These are phyloP conservation scores for Dactylonectria macrodidyma DNA, from an alignment of 2,329 filamentous ascomycete species.

Conservation along the genomic window DNA sequence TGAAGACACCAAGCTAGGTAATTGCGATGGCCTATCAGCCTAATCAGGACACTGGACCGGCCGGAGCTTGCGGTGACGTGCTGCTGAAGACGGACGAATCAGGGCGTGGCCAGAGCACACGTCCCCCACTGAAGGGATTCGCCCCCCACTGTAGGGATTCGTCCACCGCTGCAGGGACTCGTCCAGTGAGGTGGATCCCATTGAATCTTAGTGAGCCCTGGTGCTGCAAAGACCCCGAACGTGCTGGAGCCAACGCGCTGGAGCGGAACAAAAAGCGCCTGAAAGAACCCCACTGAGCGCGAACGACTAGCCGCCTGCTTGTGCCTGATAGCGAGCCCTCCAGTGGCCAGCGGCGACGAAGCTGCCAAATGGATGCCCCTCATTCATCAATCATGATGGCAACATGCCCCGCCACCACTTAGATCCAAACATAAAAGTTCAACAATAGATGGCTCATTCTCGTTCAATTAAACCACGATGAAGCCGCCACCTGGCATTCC, in stretches of 20 bases:
- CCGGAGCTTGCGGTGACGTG: conserved; percentile 28
- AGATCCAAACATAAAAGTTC: not conserved
- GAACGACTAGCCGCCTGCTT: not conserved
- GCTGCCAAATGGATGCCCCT: conserved; percentile 19
- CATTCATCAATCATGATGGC: conserved; percentile 19
- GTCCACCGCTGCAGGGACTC: not conserved
- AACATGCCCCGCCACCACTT: conserved; percentile 11
- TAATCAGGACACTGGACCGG: conserved; percentile 22
- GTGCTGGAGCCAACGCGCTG: not conserved
- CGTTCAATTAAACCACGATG: not conserved
- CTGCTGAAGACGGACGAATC: conserved; percentile 20
- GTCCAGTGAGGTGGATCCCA: too few species aligned
- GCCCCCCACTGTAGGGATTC: not conserved
- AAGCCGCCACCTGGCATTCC: conserved; percentile 22
- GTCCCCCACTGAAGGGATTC: conserved; percentile 11
- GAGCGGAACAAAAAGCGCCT: not conserved
- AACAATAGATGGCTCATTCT: not conserved
- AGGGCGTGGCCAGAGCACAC: conserved; percentile 15
- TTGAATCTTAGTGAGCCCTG: too few species aligned
- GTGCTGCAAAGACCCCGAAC: not conserved
- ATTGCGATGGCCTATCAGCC: conserved; percentile 19
- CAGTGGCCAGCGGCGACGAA: conserved; percentile 13
- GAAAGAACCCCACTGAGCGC: conserved; percentile 1
- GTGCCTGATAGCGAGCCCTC: conserved; percentile 3
- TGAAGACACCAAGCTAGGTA: conserved; percentile 12